Evolutionary conservation across 108 stramenopile genomes (phyloP).

Genomic region (Skeletonema costatum): DNA sequence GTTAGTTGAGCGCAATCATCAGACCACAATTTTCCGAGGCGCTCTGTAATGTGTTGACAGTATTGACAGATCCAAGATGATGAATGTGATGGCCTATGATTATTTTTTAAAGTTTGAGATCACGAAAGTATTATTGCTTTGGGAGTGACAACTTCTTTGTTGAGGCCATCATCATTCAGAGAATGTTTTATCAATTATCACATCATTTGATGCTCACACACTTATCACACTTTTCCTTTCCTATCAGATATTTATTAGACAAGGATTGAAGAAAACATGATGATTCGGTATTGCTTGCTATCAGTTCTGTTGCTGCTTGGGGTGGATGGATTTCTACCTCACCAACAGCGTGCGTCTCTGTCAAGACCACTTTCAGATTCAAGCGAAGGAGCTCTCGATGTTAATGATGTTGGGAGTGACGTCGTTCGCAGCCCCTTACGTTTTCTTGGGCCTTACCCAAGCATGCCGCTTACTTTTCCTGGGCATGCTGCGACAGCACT

Average conservation of each 20-base stretch:
- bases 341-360: neutral
- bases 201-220: neutral
- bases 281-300: neutral
- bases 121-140: conserved; percentile 24
- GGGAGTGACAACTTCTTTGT: conserved; percentile 36
- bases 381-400: neutral
- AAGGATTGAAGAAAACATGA: neutral
- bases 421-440: conserved; percentile 60
- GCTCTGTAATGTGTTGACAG: too few species aligned
- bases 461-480: conserved; percentile 69
- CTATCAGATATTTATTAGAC: neutral
- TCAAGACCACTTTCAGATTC: neutral
- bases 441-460: conserved; percentile 74
- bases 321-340: neutral
- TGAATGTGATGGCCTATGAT: conserved; percentile 37
- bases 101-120: conserved; percentile 55
- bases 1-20: conserved; percentile 45
- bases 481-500: conserved; percentile 63
- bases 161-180: neutral
- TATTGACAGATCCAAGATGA: neutral
- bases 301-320: neutral
- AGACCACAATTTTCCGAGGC: conserved; percentile 64
- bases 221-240: neutral
- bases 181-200: neutral
- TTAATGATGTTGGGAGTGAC: conserved; percentile 5